Percentiles rank a stretch among this genome's conserved stretches.
Conservation (phyloP, 257 asterid species). For the Przewalskia tangutica region DNA sequence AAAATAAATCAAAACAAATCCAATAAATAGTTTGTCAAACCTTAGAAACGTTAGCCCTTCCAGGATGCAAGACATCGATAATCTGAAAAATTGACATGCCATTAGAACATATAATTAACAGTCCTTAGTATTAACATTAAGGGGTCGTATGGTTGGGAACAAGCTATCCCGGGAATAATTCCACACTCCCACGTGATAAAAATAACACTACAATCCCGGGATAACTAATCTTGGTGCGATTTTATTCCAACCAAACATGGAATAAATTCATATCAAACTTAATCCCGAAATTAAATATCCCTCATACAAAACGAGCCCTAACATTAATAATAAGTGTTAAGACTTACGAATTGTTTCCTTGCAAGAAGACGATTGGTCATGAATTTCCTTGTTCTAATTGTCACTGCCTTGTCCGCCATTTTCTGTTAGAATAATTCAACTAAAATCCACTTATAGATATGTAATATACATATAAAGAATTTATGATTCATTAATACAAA, state of each 20-base stretch:
- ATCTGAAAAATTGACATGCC: conserved; percentile 13
- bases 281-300: too few species aligned
- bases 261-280: too few species aligned
- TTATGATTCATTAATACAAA: not conserved
- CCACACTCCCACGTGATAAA: too few species aligned
- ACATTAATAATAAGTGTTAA: not conserved
- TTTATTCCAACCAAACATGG: too few species aligned
- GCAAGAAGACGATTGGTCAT: conserved; percentile 67
- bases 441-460: not conserved
- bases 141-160: too few species aligned
- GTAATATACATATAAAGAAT: not conserved
- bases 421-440: not conserved
- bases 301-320: not conserved
- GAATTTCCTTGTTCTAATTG: conserved; percentile 60
- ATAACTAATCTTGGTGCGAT: too few species aligned
- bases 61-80: conserved; percentile 65
- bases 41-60: conserved; percentile 65
- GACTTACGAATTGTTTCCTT: conserved; percentile 58
- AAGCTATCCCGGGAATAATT: too few species aligned
- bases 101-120: not conserved
- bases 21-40: conserved; percentile 12
- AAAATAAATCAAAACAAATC: not conserved
- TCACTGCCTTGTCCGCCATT: conserved; percentile 69
- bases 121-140: not conserved
- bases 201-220: too few species aligned